Evolutionary conservation across 208 protist genomes (phyloP).

Genomic region (Leishmania mexicana): DNA sequence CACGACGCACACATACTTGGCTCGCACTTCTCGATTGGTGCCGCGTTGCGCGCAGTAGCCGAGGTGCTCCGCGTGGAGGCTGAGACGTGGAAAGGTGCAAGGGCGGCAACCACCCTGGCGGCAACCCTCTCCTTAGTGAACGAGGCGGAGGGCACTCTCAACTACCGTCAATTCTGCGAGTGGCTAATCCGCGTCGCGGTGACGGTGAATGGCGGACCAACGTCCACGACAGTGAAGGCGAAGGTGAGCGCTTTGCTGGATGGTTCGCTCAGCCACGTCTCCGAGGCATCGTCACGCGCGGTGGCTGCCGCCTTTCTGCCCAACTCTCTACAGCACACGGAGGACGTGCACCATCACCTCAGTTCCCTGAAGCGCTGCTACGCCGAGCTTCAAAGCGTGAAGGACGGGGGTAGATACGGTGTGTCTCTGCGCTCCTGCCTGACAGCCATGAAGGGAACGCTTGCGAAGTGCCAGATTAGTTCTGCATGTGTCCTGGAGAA

Average conservation of each 20-base stretch:
- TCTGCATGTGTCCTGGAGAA: constrained; percentile 17
- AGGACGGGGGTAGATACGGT: constrained; percentile 4
- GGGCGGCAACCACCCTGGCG: constrained; percentile 1
- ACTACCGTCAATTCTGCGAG: constrained; percentile 88
- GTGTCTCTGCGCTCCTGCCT: constrained; percentile 28
- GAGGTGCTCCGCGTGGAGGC: constrained; percentile 41
- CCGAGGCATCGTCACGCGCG: constrained; percentile 11
- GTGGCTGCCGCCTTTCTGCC: constrained; percentile 32
- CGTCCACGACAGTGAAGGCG: constrained; percentile 28
- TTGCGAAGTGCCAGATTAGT: constrained; percentile 2
- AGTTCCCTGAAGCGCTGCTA: constrained; percentile 27
- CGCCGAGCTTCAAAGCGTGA: constrained; percentile 35
- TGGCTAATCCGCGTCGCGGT: constrained; percentile 67
- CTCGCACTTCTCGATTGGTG: constrained; percentile 44
- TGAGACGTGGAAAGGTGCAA: constrained; percentile 1
- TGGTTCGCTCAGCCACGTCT: constrained; percentile 17
- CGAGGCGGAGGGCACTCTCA: constrained; percentile 48
- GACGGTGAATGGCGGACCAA: constrained; percentile 47
- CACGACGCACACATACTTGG: constrained; percentile 62
- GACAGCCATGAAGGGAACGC: constrained; percentile 10
- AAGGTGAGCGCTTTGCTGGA: constrained; percentile 65
- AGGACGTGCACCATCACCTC: constrained; percentile 30
- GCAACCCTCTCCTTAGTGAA: constrained; percentile 30
- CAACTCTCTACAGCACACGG: constrained; percentile 33
- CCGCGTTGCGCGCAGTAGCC: constrained; percentile 56